Conservation (phyloP, 345 rosid species). For the Rhizophora mangle region DNA sequence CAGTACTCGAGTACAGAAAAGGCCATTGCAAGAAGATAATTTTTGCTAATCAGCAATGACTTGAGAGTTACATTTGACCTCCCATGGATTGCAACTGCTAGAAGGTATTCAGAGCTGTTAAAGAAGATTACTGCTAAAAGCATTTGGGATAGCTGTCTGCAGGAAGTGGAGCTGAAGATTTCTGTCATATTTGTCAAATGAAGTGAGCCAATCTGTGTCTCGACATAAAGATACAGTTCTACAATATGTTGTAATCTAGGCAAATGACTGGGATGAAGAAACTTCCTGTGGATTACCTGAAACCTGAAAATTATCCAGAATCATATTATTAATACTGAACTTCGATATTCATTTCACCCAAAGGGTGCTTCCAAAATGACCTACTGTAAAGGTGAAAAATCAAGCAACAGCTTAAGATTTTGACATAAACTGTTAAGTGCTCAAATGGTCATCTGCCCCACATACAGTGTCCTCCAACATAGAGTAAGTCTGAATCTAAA, state of each 20-base stretch:
- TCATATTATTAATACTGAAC: slow-evolving; percentile 18
- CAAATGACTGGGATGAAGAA: slow-evolving; percentile 5
- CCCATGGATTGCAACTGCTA: slow-evolving; percentile 52
- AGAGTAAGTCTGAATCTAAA: no score
- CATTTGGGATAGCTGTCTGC: slow-evolving; percentile 56
- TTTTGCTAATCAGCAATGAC: slow-evolving; percentile 63
- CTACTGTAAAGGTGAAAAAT: slow-evolving; percentile 6
- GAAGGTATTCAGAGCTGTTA: slow-evolving; percentile 56
- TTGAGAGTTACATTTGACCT: slow-evolving; percentile 43
- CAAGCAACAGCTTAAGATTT: neutral
- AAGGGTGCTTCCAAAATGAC: slow-evolving; percentile 17
- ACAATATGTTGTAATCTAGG: slow-evolving; percentile 4
- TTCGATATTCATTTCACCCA: slow-evolving; percentile 9
- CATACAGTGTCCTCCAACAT: neutral
- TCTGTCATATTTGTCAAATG: slow-evolving; percentile 44
- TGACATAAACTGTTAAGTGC: neutral
- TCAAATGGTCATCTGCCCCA: neutral
- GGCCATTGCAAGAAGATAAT: slow-evolving; percentile 51
- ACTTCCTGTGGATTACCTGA: slow-evolving; percentile 8
- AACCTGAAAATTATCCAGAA: slow-evolving; percentile 38
- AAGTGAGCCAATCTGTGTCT: neutral
- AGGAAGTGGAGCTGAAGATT: slow-evolving; percentile 37
- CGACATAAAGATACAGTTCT: neutral
- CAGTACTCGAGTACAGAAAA: slow-evolving; percentile 52
- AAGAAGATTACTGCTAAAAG: slow-evolving; percentile 50